Evolutionary conservation across 2,329 filamentous ascomycete genomes (phyloP).

Genomic region (Sclerotinia sclerotiorum): DNA sequence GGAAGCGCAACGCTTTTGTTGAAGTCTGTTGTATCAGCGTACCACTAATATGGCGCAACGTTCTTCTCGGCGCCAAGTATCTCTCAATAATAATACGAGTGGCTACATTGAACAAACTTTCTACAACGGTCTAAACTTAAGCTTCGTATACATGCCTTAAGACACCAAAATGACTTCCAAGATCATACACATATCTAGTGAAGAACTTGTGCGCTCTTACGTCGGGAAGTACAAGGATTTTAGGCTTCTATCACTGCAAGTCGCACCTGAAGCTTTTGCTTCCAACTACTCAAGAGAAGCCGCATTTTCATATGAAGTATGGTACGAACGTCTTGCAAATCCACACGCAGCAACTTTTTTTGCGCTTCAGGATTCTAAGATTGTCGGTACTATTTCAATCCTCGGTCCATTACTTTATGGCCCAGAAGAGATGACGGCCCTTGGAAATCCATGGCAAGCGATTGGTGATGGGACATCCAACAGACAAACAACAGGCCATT

Average conservation of each 20-base stretch:
- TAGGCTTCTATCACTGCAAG: conserved; percentile 34
- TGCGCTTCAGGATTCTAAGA: conserved; percentile 35
- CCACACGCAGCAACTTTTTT: conserved; percentile 42
- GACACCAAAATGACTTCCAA: conserved; percentile 31
- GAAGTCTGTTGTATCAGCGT: background rate
- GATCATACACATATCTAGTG: conserved; percentile 34
- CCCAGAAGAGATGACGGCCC: conserved; percentile 21
- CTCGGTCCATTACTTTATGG: conserved; percentile 39
- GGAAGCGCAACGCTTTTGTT: background rate
- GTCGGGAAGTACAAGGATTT: conserved; percentile 35
- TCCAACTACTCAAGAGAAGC: conserved; percentile 44
- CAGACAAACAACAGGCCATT: conserved; percentile 32
- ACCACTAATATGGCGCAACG: background rate
- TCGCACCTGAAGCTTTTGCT: conserved; percentile 42
- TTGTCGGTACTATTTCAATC: conserved; percentile 41
- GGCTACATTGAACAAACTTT: background rate
- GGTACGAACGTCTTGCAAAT: conserved; percentile 43
- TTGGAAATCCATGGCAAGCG: conserved; percentile 30
- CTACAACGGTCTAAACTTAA: background rate
- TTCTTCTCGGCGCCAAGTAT: background rate
- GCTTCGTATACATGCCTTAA: background rate
- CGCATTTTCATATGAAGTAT: conserved; percentile 42
- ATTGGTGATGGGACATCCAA: conserved; percentile 5
- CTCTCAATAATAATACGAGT: background rate
- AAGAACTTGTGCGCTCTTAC: conserved; percentile 29